Evolutionary conservation across 345 rosid species (phyloP).

Genomic region (Linum lewisii): DNA sequence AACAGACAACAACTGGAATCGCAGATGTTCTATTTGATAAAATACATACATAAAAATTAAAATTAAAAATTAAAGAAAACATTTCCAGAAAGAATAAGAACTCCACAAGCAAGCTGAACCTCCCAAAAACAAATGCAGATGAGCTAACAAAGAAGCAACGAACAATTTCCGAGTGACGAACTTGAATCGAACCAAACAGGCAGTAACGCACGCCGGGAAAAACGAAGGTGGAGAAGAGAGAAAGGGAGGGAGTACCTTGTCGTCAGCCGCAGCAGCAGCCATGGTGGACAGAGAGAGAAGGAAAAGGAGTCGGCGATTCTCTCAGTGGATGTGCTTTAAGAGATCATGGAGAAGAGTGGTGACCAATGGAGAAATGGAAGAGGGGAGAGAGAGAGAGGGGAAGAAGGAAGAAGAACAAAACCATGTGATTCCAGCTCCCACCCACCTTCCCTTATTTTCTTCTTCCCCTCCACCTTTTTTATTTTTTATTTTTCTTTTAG

Average conservation of each 20-base stretch:
- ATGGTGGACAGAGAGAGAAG: not conserved
- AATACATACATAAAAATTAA: not conserved
- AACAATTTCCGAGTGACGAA: not conserved
- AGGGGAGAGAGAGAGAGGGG: not conserved
- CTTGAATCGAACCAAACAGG: not conserved
- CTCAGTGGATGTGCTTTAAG: not conserved
- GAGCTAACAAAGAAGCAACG: not conserved
- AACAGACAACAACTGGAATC: too few relatives aligned
- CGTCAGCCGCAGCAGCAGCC: slow-evolving; percentile 1
- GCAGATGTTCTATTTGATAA: too few relatives aligned
- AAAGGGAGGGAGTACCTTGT: not conserved
- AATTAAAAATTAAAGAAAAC: not conserved
- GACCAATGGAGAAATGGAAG: not conserved
- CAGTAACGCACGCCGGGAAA: too few relatives aligned
- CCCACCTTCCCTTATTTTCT: not conserved
- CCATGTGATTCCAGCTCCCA: slow-evolving; percentile 5
- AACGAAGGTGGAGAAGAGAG: not conserved
- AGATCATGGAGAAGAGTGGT: not conserved
- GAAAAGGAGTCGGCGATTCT: not conserved
- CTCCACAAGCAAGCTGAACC: not conserved
- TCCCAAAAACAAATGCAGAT: not conserved
- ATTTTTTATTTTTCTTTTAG: not conserved
- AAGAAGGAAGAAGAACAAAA: not conserved
- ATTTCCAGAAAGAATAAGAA: too few relatives aligned
- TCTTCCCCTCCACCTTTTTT: not conserved